phyloP scores from a whole-genome alignment of 1,284 basidiomycete species.

The Ganoderma boninense region DNA sequence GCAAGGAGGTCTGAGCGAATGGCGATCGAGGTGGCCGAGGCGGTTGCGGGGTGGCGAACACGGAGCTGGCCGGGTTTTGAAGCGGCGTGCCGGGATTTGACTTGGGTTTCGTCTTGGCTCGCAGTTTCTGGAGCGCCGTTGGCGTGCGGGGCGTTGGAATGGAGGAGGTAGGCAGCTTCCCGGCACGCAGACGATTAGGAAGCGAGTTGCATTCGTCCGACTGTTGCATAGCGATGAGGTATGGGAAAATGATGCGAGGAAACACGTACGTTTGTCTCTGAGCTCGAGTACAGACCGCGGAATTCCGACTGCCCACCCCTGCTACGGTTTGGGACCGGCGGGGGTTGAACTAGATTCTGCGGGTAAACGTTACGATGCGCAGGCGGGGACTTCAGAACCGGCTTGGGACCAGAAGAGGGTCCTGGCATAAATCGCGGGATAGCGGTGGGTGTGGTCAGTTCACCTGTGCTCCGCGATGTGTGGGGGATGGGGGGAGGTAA shows the following conservation, averaged over 20 bases:
- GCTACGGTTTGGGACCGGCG: not conserved
- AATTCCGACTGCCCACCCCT: conserved; percentile 10
- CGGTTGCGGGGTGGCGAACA: conserved; percentile 20
- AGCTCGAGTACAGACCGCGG: conserved; percentile 18
- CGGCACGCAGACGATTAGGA: not conserved
- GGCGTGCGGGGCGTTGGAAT: not conserved
- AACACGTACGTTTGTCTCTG: conserved; percentile 16
- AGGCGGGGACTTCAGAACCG: conserved; percentile 25
- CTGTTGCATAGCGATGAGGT: not conserved
- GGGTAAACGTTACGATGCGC: conserved; percentile 6
- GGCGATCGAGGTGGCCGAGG: conserved; percentile 11
- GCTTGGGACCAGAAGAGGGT: conserved; percentile 15
- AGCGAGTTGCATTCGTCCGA: not conserved
- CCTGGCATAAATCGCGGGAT: conserved; percentile 18
- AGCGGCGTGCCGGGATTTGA: conserved; percentile 32
- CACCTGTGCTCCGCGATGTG: conserved; percentile 8
- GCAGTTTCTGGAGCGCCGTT: conserved; percentile 17
- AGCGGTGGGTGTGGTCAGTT: conserved; percentile 3
- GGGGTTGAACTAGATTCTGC: not conserved
- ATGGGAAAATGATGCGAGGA: not conserved
- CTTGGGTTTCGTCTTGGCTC: conserved; percentile 14
- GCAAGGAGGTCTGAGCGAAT: conserved; percentile 27
- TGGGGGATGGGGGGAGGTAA: not conserved
- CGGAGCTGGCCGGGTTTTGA: conserved; percentile 7
- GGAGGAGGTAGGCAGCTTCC: not conserved